phyloP scores from a whole-genome alignment of 2,329 filamentous ascomycete species.

The Dactylellina leptospora region DNA sequence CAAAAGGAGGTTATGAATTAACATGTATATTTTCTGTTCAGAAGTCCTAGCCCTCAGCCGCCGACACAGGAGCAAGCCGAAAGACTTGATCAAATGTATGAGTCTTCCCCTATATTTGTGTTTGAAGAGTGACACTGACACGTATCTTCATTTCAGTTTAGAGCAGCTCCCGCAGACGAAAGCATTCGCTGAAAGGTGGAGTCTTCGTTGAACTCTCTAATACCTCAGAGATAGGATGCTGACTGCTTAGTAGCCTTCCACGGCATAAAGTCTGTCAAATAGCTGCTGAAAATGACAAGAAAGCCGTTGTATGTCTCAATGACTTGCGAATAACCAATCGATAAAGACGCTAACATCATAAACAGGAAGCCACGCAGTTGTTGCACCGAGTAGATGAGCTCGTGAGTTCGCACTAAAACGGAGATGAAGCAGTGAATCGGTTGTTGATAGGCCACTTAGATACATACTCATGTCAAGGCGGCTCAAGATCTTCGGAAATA shows the following conservation, averaged over 20 bases:
- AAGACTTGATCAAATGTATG: constrained; percentile 25
- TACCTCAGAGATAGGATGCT: background rate
- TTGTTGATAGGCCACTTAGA: constrained; percentile 6
- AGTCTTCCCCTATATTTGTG: background rate
- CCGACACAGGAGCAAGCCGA: constrained; percentile 24
- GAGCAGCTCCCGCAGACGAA: constrained; percentile 32
- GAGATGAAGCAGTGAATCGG: background rate
- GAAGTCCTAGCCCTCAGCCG: constrained; percentile 42
- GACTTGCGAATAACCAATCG: background rate
- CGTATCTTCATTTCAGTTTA: constrained; percentile 3
- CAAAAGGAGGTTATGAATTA: too few species aligned
- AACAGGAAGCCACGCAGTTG: constrained; percentile 30
- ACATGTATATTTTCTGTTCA: background rate
- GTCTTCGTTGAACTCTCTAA: background rate
- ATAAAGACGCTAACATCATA: background rate
- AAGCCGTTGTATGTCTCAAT: constrained; percentile 24
- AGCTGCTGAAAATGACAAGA: constrained; percentile 34
- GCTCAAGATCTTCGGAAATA: constrained; percentile 41
- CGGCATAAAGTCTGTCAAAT: constrained; percentile 22
- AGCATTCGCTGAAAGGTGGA: constrained; percentile 38
- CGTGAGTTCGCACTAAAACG: constrained; percentile 5
- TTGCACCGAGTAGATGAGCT: constrained; percentile 38
- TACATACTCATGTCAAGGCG: constrained; percentile 30
- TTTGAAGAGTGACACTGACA: background rate
- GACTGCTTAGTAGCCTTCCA: constrained; percentile 25